These are phyloP conservation scores for Lactifluus echinatus DNA, from an alignment of 768 basidiomycete species.

Conservation along the genomic window DNA sequence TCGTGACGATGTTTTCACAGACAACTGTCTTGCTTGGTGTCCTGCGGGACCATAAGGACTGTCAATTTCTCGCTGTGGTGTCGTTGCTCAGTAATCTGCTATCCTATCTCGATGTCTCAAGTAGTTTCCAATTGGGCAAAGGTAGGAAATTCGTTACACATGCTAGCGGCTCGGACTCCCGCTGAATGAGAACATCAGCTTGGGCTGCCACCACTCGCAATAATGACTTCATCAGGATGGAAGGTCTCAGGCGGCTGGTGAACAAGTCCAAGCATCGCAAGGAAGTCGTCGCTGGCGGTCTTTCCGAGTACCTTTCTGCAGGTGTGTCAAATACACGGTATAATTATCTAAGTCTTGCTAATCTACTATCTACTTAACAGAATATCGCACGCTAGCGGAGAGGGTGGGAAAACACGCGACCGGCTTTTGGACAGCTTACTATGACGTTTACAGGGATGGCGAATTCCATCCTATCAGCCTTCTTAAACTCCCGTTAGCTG, in stretches of 20 bases:
- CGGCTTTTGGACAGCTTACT: slow-evolving; percentile 6
- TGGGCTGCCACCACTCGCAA: slow-evolving; percentile 71
- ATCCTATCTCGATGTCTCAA: slow-evolving; percentile 27
- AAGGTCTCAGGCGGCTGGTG: slow-evolving; percentile 57
- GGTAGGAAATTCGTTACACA: neutral
- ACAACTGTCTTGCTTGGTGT: slow-evolving; percentile 50
- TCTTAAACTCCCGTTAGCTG: neutral
- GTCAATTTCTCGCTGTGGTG: slow-evolving; percentile 47
- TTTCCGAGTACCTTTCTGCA: slow-evolving; percentile 43
- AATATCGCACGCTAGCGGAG: slow-evolving; percentile 10
- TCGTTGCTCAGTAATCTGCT: slow-evolving; percentile 45
- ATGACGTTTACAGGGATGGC: neutral
- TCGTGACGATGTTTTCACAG: slow-evolving; percentile 48
- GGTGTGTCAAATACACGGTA: slow-evolving; percentile 22
- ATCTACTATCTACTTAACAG: neutral
- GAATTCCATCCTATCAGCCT: neutral
- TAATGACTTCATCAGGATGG: slow-evolving; percentile 49
- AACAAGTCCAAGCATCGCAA: slow-evolving; percentile 49
- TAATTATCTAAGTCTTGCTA: neutral
- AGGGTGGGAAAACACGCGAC: slow-evolving; percentile 12
- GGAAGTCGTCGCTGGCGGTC: slow-evolving; percentile 62
- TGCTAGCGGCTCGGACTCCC: slow-evolving; percentile 53
- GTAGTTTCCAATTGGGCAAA: neutral
- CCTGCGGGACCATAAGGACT: slow-evolving; percentile 55
- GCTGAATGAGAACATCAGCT: too few species aligned